A percentile compares a stretch with the other conserved stretches of the same genome.
Evolutionary conservation across 2,329 filamentous ascomycete species (phyloP).

Genomic region (Diplocarpon rosae): DNA sequence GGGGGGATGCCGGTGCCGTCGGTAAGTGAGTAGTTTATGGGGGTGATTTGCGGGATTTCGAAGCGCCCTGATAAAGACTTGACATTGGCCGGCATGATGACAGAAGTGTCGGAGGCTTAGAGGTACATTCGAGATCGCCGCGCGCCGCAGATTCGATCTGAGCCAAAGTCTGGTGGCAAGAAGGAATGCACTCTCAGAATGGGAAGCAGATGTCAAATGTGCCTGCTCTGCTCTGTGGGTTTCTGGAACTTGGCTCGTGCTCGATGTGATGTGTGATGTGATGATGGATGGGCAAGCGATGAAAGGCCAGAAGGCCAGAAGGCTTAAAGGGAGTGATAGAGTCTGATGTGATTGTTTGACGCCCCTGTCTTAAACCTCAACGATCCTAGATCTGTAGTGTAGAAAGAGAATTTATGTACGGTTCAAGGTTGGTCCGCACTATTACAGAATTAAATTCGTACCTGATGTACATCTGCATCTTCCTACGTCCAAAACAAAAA

Average conservation of each 20-base stretch:
- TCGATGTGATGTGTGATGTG: conserved; percentile 5
- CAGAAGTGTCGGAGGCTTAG: background rate
- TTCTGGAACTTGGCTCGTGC: conserved; percentile 13
- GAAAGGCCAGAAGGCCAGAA: background rate
- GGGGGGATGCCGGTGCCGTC: conserved; percentile 28
- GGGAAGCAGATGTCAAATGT: background rate
- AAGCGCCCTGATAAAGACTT: conserved; percentile 22
- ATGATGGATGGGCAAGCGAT: background rate
- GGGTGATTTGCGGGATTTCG: conserved; percentile 25
- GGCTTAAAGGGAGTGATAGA: background rate
- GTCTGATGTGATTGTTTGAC: background rate
- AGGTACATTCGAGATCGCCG: background rate
- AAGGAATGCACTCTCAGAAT: background rate
- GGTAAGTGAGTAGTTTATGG: conserved; percentile 26
- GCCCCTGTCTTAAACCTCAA: background rate
- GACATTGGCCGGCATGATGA: conserved; percentile 20
- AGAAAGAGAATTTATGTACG: too few relatives aligned
- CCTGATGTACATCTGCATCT: too few relatives aligned
- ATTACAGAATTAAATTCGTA: too few relatives aligned
- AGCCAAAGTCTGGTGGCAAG: background rate
- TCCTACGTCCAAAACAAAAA: too few relatives aligned
- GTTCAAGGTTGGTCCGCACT: too few relatives aligned
- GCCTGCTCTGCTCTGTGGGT: background rate
- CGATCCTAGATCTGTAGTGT: too few relatives aligned
- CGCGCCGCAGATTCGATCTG: background rate